A percentile compares a stretch with the other conserved stretches of the same genome.
Conservation (phyloP, 2,329 filamentous ascomycete species). For the Drechslerella stenobrocha region DNA sequence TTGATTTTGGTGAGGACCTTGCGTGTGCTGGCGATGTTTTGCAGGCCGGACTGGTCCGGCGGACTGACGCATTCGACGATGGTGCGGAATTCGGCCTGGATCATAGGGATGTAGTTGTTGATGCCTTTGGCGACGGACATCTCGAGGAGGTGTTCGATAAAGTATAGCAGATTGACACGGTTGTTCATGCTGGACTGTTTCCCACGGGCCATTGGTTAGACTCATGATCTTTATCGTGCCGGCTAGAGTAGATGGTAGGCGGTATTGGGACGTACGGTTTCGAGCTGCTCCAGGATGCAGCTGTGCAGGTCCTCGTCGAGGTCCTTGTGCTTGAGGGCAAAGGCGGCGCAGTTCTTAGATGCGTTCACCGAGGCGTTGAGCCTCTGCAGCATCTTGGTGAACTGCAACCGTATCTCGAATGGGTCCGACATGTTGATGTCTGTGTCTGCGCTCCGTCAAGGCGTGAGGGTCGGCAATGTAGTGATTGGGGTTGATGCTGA, state of each 20-base stretch:
- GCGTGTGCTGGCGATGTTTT: conserved; percentile 89
- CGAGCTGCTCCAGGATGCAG: conserved; percentile 93
- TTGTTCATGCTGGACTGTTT: conserved; percentile 88
- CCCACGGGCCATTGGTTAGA: conserved; percentile 8
- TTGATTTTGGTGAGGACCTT: conserved; percentile 62
- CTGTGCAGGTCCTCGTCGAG: conserved; percentile 97
- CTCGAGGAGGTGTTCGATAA: conserved; percentile 93
- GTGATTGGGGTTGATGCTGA: neutral
- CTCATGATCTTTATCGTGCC: neutral
- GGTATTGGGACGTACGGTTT: conserved; percentile 63
- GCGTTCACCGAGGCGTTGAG: conserved; percentile 88
- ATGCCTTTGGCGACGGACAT: conserved; percentile 76
- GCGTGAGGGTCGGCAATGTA: neutral
- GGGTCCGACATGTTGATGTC: conserved; percentile 71
- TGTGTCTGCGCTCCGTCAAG: neutral
- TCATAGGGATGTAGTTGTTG: conserved; percentile 84
- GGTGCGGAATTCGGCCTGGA: conserved; percentile 86
- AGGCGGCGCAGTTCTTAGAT: conserved; percentile 88
- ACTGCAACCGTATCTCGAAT: conserved; percentile 97
- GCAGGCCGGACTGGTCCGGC: conserved; percentile 80
- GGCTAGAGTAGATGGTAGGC: conserved; percentile 28
- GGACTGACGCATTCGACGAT: conserved; percentile 92
- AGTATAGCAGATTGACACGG: conserved; percentile 98
- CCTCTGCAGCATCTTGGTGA: conserved; percentile 84
- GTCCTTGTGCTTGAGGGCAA: conserved; percentile 89